Base-by-base conservation (phyloP, 2,329 filamentous ascomycete genomes). In the Calonectria pteridis region DNA sequence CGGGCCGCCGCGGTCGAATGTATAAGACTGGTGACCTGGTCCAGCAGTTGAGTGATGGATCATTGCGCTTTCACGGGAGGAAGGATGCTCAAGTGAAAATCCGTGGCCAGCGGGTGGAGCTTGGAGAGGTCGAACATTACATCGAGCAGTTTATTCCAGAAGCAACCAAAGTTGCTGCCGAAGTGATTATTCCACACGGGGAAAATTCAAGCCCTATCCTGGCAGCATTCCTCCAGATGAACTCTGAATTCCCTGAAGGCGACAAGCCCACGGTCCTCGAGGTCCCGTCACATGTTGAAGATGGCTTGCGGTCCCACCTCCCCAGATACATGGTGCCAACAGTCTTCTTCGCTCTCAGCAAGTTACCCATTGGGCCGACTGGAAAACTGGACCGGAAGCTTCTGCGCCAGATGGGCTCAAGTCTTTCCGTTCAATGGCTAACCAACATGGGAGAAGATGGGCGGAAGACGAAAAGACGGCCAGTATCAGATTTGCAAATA, bases 21-120 rank as follows among this genome's bases (percentile, higher is more conserved):
- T 89, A 88, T 75, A 85, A 85, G 71, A 88, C 87, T 0, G 88
- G 88, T 2, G 88, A 89, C 74, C 79, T 89, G 16, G 88, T 82
- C 1, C 80, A 80, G 31, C 87, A 87, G 40, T 80, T 84, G 29
- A 77, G 80, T 0, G 84, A 88, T 66, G 85, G 86, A 2, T 79
- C 80, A 11, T 77, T 89, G 7, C 75, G 84, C 0, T 89, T 86
- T 65, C 37, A 59, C 18, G 73, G 73, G 1, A 55, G 73, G 3
- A 65, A 65, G 9, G 74, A 76, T 33, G 58, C 46, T 10, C 74
- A 76, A 46, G 55, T 76, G 28, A 76, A 76, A 33, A 71, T 74
- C 29, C 69, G 72, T 7, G 74, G 74, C 7, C 72, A 76, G 18
- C 65, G 74, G 6, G 63, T 76, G 14, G 74, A 76, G 58, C 63